A percentile compares a stretch with the other conserved stretches of the same genome.
phyloP scores from a whole-genome alignment of 192 early-diverging fungal species.

The Linnemannia exigua region DNA sequence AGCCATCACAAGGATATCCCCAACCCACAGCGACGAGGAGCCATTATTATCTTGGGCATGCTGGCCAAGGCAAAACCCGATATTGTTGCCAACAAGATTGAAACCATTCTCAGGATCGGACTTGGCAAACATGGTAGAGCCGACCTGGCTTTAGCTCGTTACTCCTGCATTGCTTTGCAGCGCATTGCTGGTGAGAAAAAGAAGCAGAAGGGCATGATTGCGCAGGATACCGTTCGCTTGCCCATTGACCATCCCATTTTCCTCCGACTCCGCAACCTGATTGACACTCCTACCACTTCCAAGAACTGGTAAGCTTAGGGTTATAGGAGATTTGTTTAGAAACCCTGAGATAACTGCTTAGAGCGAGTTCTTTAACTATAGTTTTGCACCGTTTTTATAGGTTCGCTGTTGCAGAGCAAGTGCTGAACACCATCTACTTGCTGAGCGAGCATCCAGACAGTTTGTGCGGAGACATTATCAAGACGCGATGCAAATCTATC shows the following conservation, averaged over 20 bases:
- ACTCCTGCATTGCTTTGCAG: slow-evolving; percentile 95
- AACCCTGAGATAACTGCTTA: neutral
- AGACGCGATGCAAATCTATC: slow-evolving; percentile 72
- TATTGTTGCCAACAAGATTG: slow-evolving; percentile 89
- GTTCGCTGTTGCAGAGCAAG: slow-evolving; percentile 96
- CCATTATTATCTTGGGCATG: slow-evolving; percentile 95
- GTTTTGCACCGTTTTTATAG: slow-evolving; percentile 71
- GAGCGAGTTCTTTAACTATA: too few species aligned
- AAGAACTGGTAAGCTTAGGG: slow-evolving; percentile 64
- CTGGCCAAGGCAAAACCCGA: slow-evolving; percentile 88
- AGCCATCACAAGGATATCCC: slow-evolving; percentile 75
- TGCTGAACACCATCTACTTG: slow-evolving; percentile 92
- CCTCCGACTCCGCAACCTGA: slow-evolving; percentile 58
- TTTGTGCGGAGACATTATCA: slow-evolving; percentile 84
- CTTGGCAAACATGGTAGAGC: slow-evolving; percentile 85
- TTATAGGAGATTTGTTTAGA: neutral
- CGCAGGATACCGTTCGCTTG: slow-evolving; percentile 54
- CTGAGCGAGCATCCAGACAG: slow-evolving; percentile 93
- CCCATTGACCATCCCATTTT: slow-evolving; percentile 73
- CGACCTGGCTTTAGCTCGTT: slow-evolving; percentile 88
- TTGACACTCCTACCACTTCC: slow-evolving; percentile 62
- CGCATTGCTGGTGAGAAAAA: slow-evolving; percentile 75
- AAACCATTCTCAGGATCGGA: slow-evolving; percentile 86
- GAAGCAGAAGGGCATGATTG: slow-evolving; percentile 70
- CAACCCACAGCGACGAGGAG: slow-evolving; percentile 83